These are phyloP conservation scores for Pseudocohnilembus persalinus DNA, from an alignment of 169 alveolate species.

Conservation along the genomic window DNA sequence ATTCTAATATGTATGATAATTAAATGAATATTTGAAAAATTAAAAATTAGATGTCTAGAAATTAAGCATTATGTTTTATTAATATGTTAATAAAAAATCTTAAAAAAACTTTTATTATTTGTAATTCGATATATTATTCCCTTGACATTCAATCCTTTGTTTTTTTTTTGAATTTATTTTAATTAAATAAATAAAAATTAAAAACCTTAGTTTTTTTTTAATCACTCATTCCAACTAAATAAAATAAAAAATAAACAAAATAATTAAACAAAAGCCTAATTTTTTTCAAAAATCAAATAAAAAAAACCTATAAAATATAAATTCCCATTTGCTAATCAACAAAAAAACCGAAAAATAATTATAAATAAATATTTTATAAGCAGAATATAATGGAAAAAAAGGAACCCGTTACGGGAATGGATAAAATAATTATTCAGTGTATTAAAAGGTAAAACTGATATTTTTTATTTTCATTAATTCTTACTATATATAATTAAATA, in stretches of 20 bases:
- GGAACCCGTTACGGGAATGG: neutral
- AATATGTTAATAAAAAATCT: too few relatives aligned
- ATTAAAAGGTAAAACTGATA: neutral
- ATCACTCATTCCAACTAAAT: neutral
- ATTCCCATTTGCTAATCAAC: neutral
- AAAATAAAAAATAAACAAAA: too few relatives aligned
- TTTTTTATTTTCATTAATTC: neutral
- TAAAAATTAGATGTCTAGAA: too few relatives aligned
- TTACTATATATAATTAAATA: too few relatives aligned
- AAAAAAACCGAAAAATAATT: neutral
- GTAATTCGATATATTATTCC: neutral
- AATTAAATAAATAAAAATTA: too few relatives aligned
- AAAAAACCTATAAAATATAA: neutral
- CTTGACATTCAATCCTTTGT: neutral
- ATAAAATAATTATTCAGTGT: neutral
- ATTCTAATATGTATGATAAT: too few relatives aligned
- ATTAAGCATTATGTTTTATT: too few relatives aligned
- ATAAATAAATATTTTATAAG: too few relatives aligned
- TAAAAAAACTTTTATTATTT: neutral
- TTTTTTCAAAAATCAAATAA: too few relatives aligned
- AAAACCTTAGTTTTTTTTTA: too few relatives aligned
- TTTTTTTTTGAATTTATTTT: too few relatives aligned
- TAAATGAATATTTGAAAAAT: too few relatives aligned
- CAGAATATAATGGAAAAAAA: neutral
- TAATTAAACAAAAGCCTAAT: neutral